Base-by-base conservation (phyloP, 2,329 filamentous ascomycete species). In the Fusarium dimerum region DNA sequence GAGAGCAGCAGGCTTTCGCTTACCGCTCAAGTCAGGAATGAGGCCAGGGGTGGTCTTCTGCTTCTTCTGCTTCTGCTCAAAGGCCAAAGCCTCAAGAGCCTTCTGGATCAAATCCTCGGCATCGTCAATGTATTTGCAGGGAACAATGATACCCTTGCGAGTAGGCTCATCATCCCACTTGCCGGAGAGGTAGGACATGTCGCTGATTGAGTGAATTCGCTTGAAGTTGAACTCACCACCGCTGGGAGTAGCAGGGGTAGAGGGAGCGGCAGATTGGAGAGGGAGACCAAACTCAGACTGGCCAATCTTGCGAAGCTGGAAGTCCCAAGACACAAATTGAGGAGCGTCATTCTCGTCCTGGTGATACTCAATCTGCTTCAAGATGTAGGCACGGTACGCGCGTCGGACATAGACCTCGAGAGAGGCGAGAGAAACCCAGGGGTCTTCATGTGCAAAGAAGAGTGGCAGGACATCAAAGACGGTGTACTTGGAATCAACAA, bases 401-500 rank as follows among this genome's bases (percentile, higher is more conserved):
- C 94, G 90, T 66, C 94, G 92, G 57, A 96, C 87, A 72, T 99
- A 99, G 45, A 97, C 92, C 71, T 99, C 94, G 5, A 99, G 83
- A 44, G 94, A 91, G 53, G 94, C 94, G 56, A 97, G 79, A 8
- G 90, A 90, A 30, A 99, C 93, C 90, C 92, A 97, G 12, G 91
- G 87, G 68, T 99, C 94, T 40, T 90, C 84, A 74, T 99, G 92
- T 34, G 87, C 89, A 69, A 99, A 99, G 84, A 99, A 99, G 52
- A 91, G 86, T 8, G 93, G 89, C 61, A 99, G 76, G 16, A 99
- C 94, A 69, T 99, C 94, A 64, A 97, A 96, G 59, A 99, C 94
- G 40, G 93, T 97, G 78, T 95, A 97, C 77, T 96, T 96, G 49
- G 94, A 97, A 74, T 99, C 94, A 47, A 99, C 91, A 32, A 99